Evolutionary conservation across 176 grass and related monocot genomes (phyloP).

Genomic region (Oryza meyeriana): DNA sequence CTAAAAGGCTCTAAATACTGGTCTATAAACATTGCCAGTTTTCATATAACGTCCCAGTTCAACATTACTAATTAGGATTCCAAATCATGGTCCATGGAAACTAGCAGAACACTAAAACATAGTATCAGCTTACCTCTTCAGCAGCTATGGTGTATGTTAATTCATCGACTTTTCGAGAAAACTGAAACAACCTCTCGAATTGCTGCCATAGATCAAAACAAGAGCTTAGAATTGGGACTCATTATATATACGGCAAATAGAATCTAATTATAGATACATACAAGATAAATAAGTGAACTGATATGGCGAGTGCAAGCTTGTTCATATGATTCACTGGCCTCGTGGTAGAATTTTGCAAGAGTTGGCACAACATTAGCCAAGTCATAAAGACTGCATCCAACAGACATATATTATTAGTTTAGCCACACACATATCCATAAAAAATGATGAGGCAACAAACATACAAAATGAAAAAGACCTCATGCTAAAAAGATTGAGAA

Average conservation of each 20-base stretch:
- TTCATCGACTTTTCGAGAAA: slow-evolving; percentile 88
- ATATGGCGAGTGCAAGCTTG: slow-evolving; percentile 94
- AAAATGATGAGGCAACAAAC: slow-evolving; percentile 10
- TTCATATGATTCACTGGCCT: slow-evolving; percentile 89
- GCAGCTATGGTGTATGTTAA: slow-evolving; percentile 74
- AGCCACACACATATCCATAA: slow-evolving; percentile 2
- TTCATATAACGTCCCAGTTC: slow-evolving; percentile 25
- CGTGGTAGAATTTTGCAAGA: slow-evolving; percentile 87
- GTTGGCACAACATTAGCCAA: slow-evolving; percentile 87
- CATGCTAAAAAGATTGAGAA: slow-evolving; percentile 3
- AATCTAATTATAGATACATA: slow-evolving; percentile 45
- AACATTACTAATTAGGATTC: neutral
- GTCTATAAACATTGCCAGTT: neutral
- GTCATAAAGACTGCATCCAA: slow-evolving; percentile 88
- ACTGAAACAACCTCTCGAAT: slow-evolving; percentile 93
- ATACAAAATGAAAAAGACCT: slow-evolving; percentile 9
- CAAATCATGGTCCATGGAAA: neutral
- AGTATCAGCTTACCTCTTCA: slow-evolving; percentile 71
- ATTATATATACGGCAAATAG: slow-evolving; percentile 7
- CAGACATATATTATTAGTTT: slow-evolving; percentile 27
- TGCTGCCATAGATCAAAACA: slow-evolving; percentile 56
- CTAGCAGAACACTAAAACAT: neutral
- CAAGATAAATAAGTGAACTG: slow-evolving; percentile 83
- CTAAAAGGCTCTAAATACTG: neutral
- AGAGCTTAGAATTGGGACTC: slow-evolving; percentile 23